phyloP scores from a whole-genome alignment of 352 stramenopile species.

The Globisporangium middletonii region DNA sequence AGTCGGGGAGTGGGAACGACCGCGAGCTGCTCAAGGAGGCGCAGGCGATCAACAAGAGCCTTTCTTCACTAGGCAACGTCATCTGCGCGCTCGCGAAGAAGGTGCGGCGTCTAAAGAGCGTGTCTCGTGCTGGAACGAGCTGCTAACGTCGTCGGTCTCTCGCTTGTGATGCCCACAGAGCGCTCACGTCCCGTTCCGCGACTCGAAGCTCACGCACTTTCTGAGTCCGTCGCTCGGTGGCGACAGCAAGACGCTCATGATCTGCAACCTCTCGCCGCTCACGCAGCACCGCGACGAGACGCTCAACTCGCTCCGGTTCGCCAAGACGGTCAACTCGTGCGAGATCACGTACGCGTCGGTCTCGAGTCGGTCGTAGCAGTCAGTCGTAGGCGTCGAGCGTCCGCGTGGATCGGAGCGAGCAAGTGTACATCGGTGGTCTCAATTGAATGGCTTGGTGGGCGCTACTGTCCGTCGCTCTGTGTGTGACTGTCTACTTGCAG shows the following conservation, averaged over 20 bases:
- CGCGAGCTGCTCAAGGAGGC: constrained; percentile 81
- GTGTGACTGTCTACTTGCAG: too few species aligned
- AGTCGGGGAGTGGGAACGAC: constrained; percentile 68
- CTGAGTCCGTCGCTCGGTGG: constrained; percentile 78
- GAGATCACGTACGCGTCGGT: constrained; percentile 71
- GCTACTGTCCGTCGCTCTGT: too few species aligned
- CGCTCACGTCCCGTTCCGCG: constrained; percentile 79
- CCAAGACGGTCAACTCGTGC: constrained; percentile 86
- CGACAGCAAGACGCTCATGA: constrained; percentile 90
- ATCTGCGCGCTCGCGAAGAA: constrained; percentile 80
- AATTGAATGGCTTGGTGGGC: too few species aligned
- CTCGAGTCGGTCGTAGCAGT: constrained; percentile 24
- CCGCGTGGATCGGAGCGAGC: neutral
- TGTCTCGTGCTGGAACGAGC: too few species aligned
- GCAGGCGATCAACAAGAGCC: constrained; percentile 84
- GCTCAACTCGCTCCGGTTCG: constrained; percentile 83
- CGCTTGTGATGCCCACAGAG: too few species aligned
- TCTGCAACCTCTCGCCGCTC: constrained; percentile 85
- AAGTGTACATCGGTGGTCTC: too few species aligned
- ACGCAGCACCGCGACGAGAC: constrained; percentile 72
- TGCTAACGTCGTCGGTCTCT: neutral
- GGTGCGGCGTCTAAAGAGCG: constrained; percentile 18
- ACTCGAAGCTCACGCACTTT: constrained; percentile 87
- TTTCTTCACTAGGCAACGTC: constrained; percentile 79
- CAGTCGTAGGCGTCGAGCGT: neutral